Conservation (phyloP, 2,329 filamentous ascomycete genomes). For the Aspergillus flavus region DNA sequence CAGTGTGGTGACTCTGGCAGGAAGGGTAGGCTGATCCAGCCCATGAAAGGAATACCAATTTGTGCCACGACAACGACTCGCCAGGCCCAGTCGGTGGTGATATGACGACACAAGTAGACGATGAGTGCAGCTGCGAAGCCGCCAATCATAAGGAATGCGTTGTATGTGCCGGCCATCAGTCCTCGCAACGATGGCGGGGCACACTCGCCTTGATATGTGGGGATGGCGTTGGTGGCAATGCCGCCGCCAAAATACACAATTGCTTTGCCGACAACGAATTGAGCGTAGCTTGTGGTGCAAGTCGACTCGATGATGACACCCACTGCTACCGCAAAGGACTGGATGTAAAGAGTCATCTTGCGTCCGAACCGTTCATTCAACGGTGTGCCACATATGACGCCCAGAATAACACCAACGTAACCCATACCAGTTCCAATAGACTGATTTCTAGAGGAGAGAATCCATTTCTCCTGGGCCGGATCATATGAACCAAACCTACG, state of each 20-base stretch:
- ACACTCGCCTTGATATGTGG: slow-evolving; percentile 64
- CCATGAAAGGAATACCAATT: slow-evolving; percentile 4
- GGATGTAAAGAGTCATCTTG: slow-evolving; percentile 17
- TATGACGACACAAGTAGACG: slow-evolving; percentile 12
- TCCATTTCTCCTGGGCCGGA: neutral
- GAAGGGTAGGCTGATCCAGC: slow-evolving; percentile 1
- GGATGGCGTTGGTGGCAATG: slow-evolving; percentile 41
- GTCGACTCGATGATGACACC: slow-evolving; percentile 21
- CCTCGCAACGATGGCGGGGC: slow-evolving; percentile 59
- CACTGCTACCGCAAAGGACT: slow-evolving; percentile 10
- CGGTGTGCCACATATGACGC: slow-evolving; percentile 12
- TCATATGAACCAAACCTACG: slow-evolving; percentile 8
- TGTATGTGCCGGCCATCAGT: slow-evolving; percentile 12
- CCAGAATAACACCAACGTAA: slow-evolving; percentile 16
- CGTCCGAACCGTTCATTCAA: slow-evolving; percentile 16
- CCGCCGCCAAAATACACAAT: slow-evolving; percentile 23
- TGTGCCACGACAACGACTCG: slow-evolving; percentile 7
- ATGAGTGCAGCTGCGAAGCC: slow-evolving; percentile 9
- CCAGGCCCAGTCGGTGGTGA: slow-evolving; percentile 8
- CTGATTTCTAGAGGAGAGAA: slow-evolving; percentile 3
- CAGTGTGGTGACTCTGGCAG: slow-evolving; percentile 6
- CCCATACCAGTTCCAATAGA: slow-evolving; percentile 13
- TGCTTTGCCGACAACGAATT: slow-evolving; percentile 27
- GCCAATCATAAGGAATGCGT: slow-evolving; percentile 10
- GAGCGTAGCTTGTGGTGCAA: slow-evolving; percentile 23